A percentile compares a stretch with the other conserved stretches of the same genome.
These are phyloP conservation scores for Striga hermonthica DNA, from an alignment of 305 asterid genomes.

Conservation along the genomic window DNA sequence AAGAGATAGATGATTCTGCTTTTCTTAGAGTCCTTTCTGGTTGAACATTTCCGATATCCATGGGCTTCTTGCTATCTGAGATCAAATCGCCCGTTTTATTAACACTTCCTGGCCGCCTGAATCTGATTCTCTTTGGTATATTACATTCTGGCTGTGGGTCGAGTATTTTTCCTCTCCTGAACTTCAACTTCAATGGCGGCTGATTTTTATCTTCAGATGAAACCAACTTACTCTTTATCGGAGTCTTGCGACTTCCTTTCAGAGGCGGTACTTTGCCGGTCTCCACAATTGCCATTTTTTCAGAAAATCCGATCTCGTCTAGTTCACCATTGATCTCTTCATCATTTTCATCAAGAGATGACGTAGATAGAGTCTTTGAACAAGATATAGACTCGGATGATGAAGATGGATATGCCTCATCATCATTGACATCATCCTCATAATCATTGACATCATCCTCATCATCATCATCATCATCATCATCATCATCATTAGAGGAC, in stretches of 20 bases:
- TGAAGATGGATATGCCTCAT: slow-evolving; percentile 19
- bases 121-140: slow-evolving; percentile 38
- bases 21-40: slow-evolving; percentile 6
- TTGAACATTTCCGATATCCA: background rate
- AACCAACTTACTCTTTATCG: slow-evolving; percentile 29
- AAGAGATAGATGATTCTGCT: slow-evolving; percentile 25
- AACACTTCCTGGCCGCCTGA: slow-evolving; percentile 30
- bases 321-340: slow-evolving; percentile 29
- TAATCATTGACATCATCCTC: background rate
- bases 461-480: background rate
- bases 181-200: slow-evolving; percentile 41
- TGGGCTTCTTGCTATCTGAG: slow-evolving; percentile 23
- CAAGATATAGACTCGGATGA: slow-evolving; percentile 23
- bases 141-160: slow-evolving; percentile 34
- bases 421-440: background rate
- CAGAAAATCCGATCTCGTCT: slow-evolving; percentile 22
- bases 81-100: slow-evolving; percentile 22
- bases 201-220: slow-evolving; percentile 34
- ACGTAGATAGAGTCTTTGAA: slow-evolving; percentile 24
- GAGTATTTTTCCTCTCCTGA: slow-evolving; percentile 44
- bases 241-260: slow-evolving; percentile 27
- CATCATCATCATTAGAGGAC: background rate
- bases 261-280: slow-evolving; percentile 11
- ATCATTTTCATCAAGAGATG: slow-evolving; percentile 21
- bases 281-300: slow-evolving; percentile 18